These are phyloP conservation scores for Skeletonema costatum DNA, from an alignment of 108 stramenopile genomes.

Conservation along the genomic window DNA sequence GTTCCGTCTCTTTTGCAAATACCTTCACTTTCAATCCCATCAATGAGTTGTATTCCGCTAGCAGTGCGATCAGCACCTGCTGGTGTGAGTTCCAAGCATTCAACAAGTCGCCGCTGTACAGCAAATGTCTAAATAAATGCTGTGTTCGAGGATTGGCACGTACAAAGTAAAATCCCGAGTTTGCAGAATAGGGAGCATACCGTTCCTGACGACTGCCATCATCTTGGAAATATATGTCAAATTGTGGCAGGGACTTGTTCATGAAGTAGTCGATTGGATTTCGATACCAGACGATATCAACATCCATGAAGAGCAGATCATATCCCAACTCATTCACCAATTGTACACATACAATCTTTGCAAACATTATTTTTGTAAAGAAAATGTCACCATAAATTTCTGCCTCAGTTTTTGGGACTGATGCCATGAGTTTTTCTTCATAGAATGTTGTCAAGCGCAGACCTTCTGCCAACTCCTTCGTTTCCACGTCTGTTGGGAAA, in stretches of 20 bases:
- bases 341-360: slow-evolving; percentile 61
- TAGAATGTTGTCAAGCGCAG: slow-evolving; percentile 48
- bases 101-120: slow-evolving; percentile 65
- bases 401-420: slow-evolving; percentile 56
- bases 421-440: slow-evolving; percentile 48
- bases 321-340: slow-evolving; percentile 5
- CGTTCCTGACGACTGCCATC: slow-evolving; percentile 44
- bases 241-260: background rate
- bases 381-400: slow-evolving; percentile 67
- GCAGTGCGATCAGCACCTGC: slow-evolving; percentile 56
- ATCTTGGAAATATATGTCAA: slow-evolving; percentile 53
- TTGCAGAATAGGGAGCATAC: slow-evolving; percentile 71
- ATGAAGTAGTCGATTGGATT: background rate
- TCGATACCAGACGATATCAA: slow-evolving; percentile 10
- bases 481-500: slow-evolving; percentile 51
- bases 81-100: slow-evolving; percentile 68
- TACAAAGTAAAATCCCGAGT: slow-evolving; percentile 89
- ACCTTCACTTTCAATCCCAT: slow-evolving; percentile 80
- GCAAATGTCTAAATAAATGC: slow-evolving; percentile 59
- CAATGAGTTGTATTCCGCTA: slow-evolving; percentile 70
- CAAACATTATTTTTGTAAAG: slow-evolving; percentile 86
- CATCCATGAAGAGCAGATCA: slow-evolving; percentile 2
- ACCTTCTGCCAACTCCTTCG: slow-evolving; percentile 48
- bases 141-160: slow-evolving; percentile 56
- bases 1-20: slow-evolving; percentile 54